Percentiles rank a stretch among this genome's conserved stretches.
Conservation (phyloP, 208 protist genomes). For the Jaenimonas drosophilae region DNA sequence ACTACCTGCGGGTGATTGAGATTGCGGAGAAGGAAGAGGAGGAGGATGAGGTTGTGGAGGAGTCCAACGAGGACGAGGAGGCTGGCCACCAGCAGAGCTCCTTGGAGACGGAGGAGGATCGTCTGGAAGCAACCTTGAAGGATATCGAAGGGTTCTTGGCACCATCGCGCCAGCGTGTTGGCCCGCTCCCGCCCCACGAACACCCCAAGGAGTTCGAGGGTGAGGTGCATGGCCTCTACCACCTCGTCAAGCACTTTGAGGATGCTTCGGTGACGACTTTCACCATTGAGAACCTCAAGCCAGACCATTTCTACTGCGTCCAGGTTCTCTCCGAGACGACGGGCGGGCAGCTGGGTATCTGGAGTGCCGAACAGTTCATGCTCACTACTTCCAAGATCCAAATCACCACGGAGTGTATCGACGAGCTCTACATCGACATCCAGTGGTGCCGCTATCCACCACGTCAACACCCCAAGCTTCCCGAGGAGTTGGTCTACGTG, state of each 20-base stretch:
- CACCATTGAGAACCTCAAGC: slow-evolving; percentile 23
- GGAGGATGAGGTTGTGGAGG: not conserved
- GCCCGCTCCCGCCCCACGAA: slow-evolving; percentile 5
- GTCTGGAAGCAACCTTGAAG: no score
- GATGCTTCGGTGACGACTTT: slow-evolving; percentile 1
- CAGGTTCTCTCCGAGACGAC: slow-evolving; percentile 76
- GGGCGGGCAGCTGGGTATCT: slow-evolving; percentile 64
- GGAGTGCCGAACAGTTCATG: slow-evolving; percentile 57
- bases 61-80: not conserved
- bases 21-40: slow-evolving; percentile 17
- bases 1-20: slow-evolving; percentile 71
- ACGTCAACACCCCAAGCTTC: slow-evolving; percentile 4
- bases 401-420: slow-evolving; percentile 28
- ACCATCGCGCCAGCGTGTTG: not conserved
- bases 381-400: slow-evolving; percentile 61
- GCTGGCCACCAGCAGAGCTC: no score
- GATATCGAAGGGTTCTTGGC: slow-evolving; percentile 6
- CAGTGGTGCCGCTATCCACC: slow-evolving; percentile 28
- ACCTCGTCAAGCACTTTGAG: slow-evolving; percentile 6
- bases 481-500: slow-evolving; percentile 19
- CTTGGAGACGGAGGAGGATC: not conserved
- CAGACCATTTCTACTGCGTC: slow-evolving; percentile 63
- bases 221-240: slow-evolving; percentile 6
- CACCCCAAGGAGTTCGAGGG: slow-evolving; percentile 3
- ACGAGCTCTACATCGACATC: slow-evolving; percentile 64